Conservation (phyloP, 768 basidiomycete species). For the Chalciporus sphaerocephalus region DNA sequence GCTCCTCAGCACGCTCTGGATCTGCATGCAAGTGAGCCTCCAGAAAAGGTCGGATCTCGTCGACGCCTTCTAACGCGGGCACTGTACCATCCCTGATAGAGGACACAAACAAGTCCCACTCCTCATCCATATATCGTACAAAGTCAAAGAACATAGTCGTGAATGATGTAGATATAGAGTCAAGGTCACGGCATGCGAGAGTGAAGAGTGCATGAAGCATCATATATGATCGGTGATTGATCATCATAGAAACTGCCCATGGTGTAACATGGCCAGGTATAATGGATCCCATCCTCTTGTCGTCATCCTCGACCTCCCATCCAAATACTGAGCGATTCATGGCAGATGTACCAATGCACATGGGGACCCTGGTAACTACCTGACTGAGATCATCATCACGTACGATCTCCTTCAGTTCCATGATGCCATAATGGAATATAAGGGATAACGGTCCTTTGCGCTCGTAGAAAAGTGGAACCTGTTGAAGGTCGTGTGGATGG, state of each 20-base stretch:
- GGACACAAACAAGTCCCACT: conserved; percentile 15
- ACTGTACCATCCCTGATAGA: conserved; percentile 13
- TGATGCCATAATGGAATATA: neutral
- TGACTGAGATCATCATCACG: conserved; percentile 1
- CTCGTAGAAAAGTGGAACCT: neutral
- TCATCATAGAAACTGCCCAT: conserved; percentile 13
- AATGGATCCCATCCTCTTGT: conserved; percentile 1
- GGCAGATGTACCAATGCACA: neutral
- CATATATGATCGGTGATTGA: conserved; percentile 13
- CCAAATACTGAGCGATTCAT: conserved; percentile 4
- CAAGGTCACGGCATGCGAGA: conserved; percentile 7
- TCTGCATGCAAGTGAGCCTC: conserved; percentile 12
- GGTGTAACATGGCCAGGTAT: conserved; percentile 13
- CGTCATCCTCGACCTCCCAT: conserved; percentile 9
- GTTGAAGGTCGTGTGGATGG: neutral
- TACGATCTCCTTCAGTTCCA: conserved; percentile 6
- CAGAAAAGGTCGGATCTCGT: conserved; percentile 8
- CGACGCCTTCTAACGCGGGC: conserved; percentile 12
- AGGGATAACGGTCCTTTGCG: neutral
- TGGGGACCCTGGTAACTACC: conserved; percentile 6
- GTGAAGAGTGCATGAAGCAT: conserved; percentile 21
- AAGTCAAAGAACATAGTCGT: conserved; percentile 11
- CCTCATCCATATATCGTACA: conserved; percentile 12
- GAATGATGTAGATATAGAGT: conserved; percentile 1
- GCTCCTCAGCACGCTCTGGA: conserved; percentile 18